Conservation (phyloP, 129 eudicot species). For the Dittrichia graveolens region DNA sequence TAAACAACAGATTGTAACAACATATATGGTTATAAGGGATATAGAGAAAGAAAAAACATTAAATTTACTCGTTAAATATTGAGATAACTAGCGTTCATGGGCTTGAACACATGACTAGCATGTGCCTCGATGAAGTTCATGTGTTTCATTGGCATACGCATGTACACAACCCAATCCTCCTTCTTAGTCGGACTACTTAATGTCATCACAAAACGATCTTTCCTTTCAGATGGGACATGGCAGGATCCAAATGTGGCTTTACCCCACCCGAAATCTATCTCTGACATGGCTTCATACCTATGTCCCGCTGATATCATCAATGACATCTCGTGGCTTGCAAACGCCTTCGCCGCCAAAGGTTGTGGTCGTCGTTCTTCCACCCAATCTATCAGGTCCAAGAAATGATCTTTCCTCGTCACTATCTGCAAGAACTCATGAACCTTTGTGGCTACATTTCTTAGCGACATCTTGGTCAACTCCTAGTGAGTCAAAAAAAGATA, state of each 20-base stretch:
- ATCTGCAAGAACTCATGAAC: constrained; percentile 45
- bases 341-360: constrained; percentile 41
- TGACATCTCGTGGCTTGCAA: constrained; percentile 29
- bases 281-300: constrained; percentile 36
- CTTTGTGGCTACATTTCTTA: constrained; percentile 40
- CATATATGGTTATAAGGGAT: neutral
- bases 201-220: constrained; percentile 58
- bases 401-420: constrained; percentile 52
- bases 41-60: neutral
- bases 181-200: constrained; percentile 49
- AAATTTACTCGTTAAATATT: neutral
- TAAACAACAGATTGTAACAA: neutral
- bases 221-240: constrained; percentile 51
- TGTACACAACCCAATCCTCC: constrained; percentile 68
- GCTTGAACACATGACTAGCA: constrained; percentile 44
- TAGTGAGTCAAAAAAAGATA: neutral
- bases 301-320: constrained; percentile 60
- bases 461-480: constrained; percentile 37
- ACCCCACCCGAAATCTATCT: constrained; percentile 76
- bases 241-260: constrained; percentile 53
- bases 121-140: constrained; percentile 46
- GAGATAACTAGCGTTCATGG: constrained; percentile 45
- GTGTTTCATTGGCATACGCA: constrained; percentile 48
- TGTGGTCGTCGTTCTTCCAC: constrained; percentile 61
- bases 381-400: constrained; percentile 60